Base-by-base conservation (phyloP, 1,139 yeast species). In the Kodamaea ohmeri region DNA sequence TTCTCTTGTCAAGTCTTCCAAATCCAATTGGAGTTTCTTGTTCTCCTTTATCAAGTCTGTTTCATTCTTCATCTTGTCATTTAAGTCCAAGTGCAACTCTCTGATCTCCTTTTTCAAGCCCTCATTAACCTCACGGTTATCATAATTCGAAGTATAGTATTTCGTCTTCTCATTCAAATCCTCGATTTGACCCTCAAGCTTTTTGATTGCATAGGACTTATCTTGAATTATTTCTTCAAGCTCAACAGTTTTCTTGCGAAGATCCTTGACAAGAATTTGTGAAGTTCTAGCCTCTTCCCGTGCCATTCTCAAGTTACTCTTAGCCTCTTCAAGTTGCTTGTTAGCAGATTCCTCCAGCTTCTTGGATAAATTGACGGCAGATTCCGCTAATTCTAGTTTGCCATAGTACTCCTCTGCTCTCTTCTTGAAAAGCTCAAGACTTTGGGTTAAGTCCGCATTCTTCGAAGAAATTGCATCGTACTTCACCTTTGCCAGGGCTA, bases 331-430 rank as follows among this genome's bases (percentile, higher is more conserved):
- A 41, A 82, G 64, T 48, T 87, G 89, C 27, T 66, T 65, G 35
- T 61, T 64, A 6, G 84, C 73, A 38, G 68, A 60, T 36, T 73
- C 73, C 53, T 83, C 90, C 13, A 83, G 79, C 47, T 86, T 69
- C 48, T 66, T 67, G 3, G 88, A 78, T 36, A 79, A 73, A 34
- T 73, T 67, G 2, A 85, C 78, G 2, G 88, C 83, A 35, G 82
- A 71, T 52, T 90, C 96, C 0, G 95, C 92, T 42, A 78, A 73
- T 51, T 88, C 95, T 25, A 89, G 66, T 50, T 86, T 85, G 43
- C 72, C 70, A 50, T 75, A 79, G 52, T 87, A 85, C 47, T 83
- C 87, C 34, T 86, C 92, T 12, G 95, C 80, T 42, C 96, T 73
- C 28, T 68, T 63, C 52, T 80, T 83, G 59, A 84, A 88, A 26